Conservation (phyloP, 345 rosid genomes). For the Aethionema arabicum region DNA sequence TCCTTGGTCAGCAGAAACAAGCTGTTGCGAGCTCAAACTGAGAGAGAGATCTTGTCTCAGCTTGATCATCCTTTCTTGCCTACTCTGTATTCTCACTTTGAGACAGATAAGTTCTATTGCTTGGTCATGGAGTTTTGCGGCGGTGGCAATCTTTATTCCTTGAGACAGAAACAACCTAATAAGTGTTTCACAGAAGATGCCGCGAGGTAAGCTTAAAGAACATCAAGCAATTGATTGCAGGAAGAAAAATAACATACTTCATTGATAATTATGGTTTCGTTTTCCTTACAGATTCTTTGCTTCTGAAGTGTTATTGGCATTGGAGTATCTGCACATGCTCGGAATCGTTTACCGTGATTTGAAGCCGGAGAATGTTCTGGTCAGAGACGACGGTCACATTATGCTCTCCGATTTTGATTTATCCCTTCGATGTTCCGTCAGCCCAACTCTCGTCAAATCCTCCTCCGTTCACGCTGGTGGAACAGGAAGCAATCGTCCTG, state of each 20-base stretch:
- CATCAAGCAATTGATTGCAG: background rate
- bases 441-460: slow-evolving; percentile 84
- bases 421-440: slow-evolving; percentile 85
- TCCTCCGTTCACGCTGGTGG: slow-evolving; percentile 50
- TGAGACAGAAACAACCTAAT: slow-evolving; percentile 70
- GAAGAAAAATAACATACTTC: too few relatives aligned
- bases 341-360: slow-evolving; percentile 89
- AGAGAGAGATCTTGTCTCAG: slow-evolving; percentile 63
- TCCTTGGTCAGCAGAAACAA: slow-evolving; percentile 90
- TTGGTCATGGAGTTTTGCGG: slow-evolving; percentile 79
- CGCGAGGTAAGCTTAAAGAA: slow-evolving; percentile 42
- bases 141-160: slow-evolving; percentile 77
- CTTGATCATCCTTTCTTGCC: slow-evolving; percentile 74
- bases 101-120: slow-evolving; percentile 66
- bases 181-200: slow-evolving; percentile 71
- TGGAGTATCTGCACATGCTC: slow-evolving; percentile 91
- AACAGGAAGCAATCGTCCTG: slow-evolving; percentile 28
- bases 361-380: slow-evolving; percentile 88
- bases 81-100: slow-evolving; percentile 63
- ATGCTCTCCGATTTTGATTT: slow-evolving; percentile 93
- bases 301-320: slow-evolving; percentile 83
- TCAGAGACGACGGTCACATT: slow-evolving; percentile 83
- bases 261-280: background rate
- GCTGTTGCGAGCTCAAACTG: slow-evolving; percentile 65
- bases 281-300: slow-evolving; percentile 66